Conservation (phyloP, 1,139 yeast genomes). For the Blastobotrys malaysiensis region DNA sequence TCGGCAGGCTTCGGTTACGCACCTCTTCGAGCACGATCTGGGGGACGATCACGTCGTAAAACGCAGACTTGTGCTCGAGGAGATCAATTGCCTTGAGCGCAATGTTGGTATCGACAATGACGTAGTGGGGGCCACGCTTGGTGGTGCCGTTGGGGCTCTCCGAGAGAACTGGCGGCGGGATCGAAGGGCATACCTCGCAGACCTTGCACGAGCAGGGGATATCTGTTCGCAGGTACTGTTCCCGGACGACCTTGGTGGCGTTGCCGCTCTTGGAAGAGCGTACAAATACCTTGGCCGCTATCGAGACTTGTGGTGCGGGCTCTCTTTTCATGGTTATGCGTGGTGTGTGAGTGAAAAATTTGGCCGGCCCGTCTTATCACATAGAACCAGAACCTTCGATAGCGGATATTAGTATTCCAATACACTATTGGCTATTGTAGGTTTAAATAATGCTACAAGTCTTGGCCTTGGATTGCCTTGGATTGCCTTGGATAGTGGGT, state of each 20-base stretch:
- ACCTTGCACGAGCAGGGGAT: conserved; percentile 81
- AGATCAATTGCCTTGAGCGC: conserved; percentile 85
- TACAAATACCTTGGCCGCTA: conserved; percentile 82
- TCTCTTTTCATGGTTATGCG: conserved; percentile 18
- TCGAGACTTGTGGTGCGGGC: conserved; percentile 10
- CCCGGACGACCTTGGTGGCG: conserved; percentile 87
- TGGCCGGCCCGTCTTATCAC: conserved; percentile 1
- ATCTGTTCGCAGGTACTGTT: conserved; percentile 86
- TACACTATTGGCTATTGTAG: too few species aligned
- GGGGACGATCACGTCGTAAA: conserved; percentile 86
- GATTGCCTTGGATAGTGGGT: too few species aligned
- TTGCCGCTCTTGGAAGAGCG: conserved; percentile 70
- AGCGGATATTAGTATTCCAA: too few species aligned
- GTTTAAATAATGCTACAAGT: too few species aligned
- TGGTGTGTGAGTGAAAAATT: conserved; percentile 4
- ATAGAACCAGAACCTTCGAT: background rate
- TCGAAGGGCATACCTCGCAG: conserved; percentile 54
- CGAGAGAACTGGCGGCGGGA: conserved; percentile 41
- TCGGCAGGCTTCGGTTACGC: conserved; percentile 78
- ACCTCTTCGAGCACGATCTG: conserved; percentile 95
- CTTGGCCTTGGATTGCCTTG: too few species aligned
- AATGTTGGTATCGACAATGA: conserved; percentile 83
- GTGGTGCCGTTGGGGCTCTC: conserved; percentile 51
- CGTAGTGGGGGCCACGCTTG: conserved; percentile 61
- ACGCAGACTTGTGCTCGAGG: conserved; percentile 69